Evolutionary conservation across 495 filamentous ascomycete genomes (phyloP).

Genomic region (Aspergillus nidulans): DNA sequence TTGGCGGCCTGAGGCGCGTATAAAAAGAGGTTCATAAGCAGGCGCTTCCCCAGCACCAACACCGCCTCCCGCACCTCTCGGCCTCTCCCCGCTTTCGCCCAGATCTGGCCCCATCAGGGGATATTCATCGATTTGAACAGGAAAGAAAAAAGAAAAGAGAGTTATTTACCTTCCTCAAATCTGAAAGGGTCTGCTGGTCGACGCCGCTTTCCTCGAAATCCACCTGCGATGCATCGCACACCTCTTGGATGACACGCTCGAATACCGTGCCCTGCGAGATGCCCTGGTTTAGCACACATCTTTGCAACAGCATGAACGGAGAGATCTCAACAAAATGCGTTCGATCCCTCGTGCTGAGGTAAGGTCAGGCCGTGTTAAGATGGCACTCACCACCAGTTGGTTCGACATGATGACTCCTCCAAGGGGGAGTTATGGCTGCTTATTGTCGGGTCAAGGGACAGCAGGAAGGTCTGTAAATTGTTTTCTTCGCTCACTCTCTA

Average conservation of each 20-base stretch:
- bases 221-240: slow-evolving; percentile 79
- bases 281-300: slow-evolving; percentile 30
- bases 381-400: slow-evolving; percentile 58
- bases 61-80: slow-evolving; percentile 37
- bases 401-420: slow-evolving; percentile 51
- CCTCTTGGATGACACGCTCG: slow-evolving; percentile 84
- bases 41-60: slow-evolving; percentile 34
- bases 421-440: slow-evolving; percentile 9
- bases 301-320: slow-evolving; percentile 15
- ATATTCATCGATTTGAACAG: slow-evolving; percentile 14
- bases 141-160: slow-evolving; percentile 12
- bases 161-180: slow-evolving; percentile 73
- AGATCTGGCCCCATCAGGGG: slow-evolving; percentile 9
- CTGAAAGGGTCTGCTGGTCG: slow-evolving; percentile 74
- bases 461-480: slow-evolving; percentile 1
- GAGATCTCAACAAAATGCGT: slow-evolving; percentile 10
- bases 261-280: slow-evolving; percentile 70
- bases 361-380: slow-evolving; percentile 20
- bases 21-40: slow-evolving; percentile 41
- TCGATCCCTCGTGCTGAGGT: slow-evolving; percentile 1
- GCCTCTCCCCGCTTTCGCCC: slow-evolving; percentile 31
- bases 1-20: slow-evolving; percentile 36
- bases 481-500: slow-evolving; percentile 11
- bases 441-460: slow-evolving; percentile 6
- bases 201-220: slow-evolving; percentile 97